phyloP scores from a whole-genome alignment of 495 filamentous ascomycete species.

The Xylaria curta region DNA sequence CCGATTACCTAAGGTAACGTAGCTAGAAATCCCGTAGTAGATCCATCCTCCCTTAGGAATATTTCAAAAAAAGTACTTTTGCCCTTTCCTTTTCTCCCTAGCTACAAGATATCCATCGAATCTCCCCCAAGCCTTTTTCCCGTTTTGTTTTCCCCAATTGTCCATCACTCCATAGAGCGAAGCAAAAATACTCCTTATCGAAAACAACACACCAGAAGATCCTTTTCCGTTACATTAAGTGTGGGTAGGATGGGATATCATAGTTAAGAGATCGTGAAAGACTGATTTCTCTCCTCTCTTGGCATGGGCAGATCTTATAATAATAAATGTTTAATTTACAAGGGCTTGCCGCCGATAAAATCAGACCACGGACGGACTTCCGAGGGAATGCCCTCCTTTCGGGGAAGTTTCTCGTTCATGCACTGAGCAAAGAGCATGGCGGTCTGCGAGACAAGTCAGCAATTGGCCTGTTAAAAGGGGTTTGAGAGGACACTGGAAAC shows the following conservation, averaged over 20 bases:
- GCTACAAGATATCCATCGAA: background rate
- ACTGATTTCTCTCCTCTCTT: conserved; percentile 15
- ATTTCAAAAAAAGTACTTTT: background rate
- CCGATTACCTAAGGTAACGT: no score
- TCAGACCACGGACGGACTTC: conserved; percentile 95
- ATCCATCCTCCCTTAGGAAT: background rate
- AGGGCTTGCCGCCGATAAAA: conserved; percentile 87
- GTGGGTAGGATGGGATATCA: background rate
- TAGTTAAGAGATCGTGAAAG: background rate
- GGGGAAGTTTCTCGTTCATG: conserved; percentile 93
- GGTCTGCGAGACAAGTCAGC: conserved; percentile 63
- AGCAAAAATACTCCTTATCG: conserved; percentile 19
- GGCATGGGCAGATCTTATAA: background rate
- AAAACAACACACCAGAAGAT: conserved; percentile 1
- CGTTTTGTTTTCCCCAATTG: conserved; percentile 8
- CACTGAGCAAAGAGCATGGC: conserved; percentile 93
- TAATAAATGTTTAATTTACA: conserved; percentile 60
- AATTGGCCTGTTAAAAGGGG: conserved; percentile 35
- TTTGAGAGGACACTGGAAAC: conserved; percentile 34
- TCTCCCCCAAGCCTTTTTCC: background rate
- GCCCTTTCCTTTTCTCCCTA: background rate
- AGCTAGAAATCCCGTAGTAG: background rate
- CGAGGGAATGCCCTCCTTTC: conserved; percentile 77
- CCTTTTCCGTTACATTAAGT: background rate
- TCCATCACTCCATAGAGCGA: background rate